phyloP scores from a whole-genome alignment of 2,329 filamentous ascomycete species.

The Alternaria triticimaculans region DNA sequence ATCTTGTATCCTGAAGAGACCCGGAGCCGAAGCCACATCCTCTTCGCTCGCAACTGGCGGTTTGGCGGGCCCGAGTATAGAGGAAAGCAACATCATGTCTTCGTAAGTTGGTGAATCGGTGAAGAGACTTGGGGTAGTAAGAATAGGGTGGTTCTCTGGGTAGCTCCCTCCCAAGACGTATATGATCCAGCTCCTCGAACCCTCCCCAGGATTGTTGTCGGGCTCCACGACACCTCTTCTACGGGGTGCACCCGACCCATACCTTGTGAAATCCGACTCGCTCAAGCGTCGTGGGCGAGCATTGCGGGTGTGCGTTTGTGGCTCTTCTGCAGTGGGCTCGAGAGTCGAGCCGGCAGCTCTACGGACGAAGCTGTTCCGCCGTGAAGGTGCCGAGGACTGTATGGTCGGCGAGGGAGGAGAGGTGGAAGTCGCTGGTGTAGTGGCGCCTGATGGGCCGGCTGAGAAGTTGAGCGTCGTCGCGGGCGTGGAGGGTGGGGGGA shows the following conservation, averaged over 20 bases:
- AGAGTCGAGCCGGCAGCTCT: conserved; percentile 49
- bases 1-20: conserved; percentile 61
- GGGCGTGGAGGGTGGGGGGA: conserved; percentile 69
- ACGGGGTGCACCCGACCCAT: conserved; percentile 67
- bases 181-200: conserved; percentile 72
- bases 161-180: conserved; percentile 74
- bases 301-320: conserved; percentile 47
- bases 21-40: conserved; percentile 68
- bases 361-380: conserved; percentile 51
- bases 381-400: conserved; percentile 45
- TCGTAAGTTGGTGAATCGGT: conserved; percentile 75
- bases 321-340: conserved; percentile 52
- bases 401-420: conserved; percentile 45
- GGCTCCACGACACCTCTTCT: conserved; percentile 69
- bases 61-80: conserved; percentile 70
- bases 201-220: conserved; percentile 62
- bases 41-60: conserved; percentile 71
- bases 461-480: conserved; percentile 63
- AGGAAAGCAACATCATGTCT: conserved; percentile 73
- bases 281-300: conserved; percentile 63
- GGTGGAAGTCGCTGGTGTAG: conserved; percentile 44
- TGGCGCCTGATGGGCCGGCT: conserved; percentile 60
- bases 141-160: conserved; percentile 72
- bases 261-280: conserved; percentile 66
- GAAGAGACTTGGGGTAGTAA: conserved; percentile 73